Conservation (phyloP, 2,329 filamentous ascomycete genomes). For the Malbranchea zuffiana region DNA sequence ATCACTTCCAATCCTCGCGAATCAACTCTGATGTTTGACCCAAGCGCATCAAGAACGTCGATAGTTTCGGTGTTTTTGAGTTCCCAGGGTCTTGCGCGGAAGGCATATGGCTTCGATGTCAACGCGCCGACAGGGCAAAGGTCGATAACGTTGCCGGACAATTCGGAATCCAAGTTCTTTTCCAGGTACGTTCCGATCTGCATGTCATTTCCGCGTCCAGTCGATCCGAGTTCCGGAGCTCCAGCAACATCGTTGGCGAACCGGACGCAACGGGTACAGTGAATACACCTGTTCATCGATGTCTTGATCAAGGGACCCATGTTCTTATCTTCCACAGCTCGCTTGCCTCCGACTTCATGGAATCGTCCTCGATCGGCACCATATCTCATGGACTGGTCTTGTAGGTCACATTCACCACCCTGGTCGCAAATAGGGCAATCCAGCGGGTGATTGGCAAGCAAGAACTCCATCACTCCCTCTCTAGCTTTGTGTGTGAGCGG, state of each 20-base stretch:
- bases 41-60: conserved; percentile 83
- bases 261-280: conserved; percentile 94
- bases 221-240: conserved; percentile 86
- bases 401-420: conserved; percentile 96
- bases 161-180: conserved; percentile 80
- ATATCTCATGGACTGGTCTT: conserved; percentile 99
- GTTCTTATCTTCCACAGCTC: conserved; percentile 98
- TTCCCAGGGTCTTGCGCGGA: conserved; percentile 94
- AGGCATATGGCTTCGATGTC: conserved; percentile 94
- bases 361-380: conserved; percentile 92
- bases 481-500: conserved; percentile 93
- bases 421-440: conserved; percentile 98
- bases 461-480: conserved; percentile 98
- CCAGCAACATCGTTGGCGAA: conserved; percentile 97
- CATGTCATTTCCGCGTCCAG: conserved; percentile 89
- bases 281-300: conserved; percentile 99
- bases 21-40: conserved; percentile 90
- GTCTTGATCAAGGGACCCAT: conserved; percentile 97
- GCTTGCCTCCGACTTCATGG: conserved; percentile 90
- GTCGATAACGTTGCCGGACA: conserved; percentile 96
- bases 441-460: conserved; percentile 89
- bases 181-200: conserved; percentile 98
- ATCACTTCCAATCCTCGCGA: conserved; percentile 91
- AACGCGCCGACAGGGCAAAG: conserved; percentile 94
- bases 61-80: conserved; percentile 92